Evolutionary conservation across 768 basidiomycete genomes (phyloP), one percentile per base, ranked within the genome.

Genomic region (Nidularia pulvinata): DNA sequence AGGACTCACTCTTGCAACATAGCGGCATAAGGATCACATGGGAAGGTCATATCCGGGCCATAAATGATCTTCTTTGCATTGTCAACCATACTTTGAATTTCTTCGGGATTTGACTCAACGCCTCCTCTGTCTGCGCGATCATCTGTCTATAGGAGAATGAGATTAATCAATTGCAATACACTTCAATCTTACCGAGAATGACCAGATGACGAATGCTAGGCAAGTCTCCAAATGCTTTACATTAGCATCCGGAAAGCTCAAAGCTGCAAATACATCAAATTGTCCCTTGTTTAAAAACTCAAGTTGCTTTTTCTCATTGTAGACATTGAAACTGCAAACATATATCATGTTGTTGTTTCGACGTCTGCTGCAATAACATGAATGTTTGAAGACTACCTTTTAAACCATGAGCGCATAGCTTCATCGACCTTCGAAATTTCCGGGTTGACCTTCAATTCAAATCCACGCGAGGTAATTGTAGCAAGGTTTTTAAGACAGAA

Each of bases 1-100:
- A n/a, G n/a, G n/a, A n/a, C n/a, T n/a, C n/a, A 64, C 63, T 62
- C 57, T 33, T 62, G 53, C 5, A 62, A 54, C 61, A 64, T 64
- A 11, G 37, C 37, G 7, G 61, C 63, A 35, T 62, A 56, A 5
- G 61, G 55, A 46, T 55, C 51, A 4, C 14, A 47, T 13, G 57
- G 52, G 36, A 10, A 6, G 7, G 33, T 14, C 5, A 47, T 45
- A 34, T 44, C 33, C 13, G 48, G 37, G 39, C 59, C 52, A 33
- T 57, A 30, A 3, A 62, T 46, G 9, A 56, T 55, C 10, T 52
- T 42, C 5, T 52, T 48, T 7, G 59, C 59, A 30, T 58, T 51
- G 7, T 65, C 55, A n/a, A 59, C 45, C 22, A 60, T 56, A 2
- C 33, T 48, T 51, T 61, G 43, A 14, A 63, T 54, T 5, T 51